A percentile compares a stretch with the other conserved stretches of the same genome.
These are phyloP conservation scores for Arachis monticola DNA, from an alignment of 331 rosid genomes.

Conservation along the genomic window DNA sequence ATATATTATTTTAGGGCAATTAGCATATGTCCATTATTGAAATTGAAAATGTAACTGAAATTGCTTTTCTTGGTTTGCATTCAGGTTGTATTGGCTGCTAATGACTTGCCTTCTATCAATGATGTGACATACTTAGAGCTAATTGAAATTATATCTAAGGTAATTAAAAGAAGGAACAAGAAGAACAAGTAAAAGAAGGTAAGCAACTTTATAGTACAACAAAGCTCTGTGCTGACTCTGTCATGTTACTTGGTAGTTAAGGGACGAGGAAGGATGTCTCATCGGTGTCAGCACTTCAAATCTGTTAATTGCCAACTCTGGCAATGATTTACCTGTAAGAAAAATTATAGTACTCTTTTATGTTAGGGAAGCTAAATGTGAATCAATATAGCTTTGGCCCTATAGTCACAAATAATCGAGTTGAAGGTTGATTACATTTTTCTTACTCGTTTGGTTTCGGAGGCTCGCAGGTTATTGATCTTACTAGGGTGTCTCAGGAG, in stretches of 20 bases:
- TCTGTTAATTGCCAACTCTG: slow-evolving; percentile 80
- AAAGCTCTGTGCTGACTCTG: slow-evolving; percentile 36
- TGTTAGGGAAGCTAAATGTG: neutral
- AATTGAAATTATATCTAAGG: slow-evolving; percentile 63
- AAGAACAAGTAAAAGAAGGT: slow-evolving; percentile 46
- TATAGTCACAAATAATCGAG: neutral
- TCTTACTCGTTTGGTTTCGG: slow-evolving; percentile 26
- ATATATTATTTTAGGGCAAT: slow-evolving; percentile 3
- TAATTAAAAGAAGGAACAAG: neutral
- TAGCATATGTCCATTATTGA: slow-evolving; percentile 12
- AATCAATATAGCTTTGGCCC: neutral
- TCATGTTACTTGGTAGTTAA: slow-evolving; percentile 61
- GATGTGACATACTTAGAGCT: slow-evolving; percentile 85
- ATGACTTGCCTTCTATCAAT: slow-evolving; percentile 90
- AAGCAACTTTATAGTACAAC: neutral
- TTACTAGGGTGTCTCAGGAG: slow-evolving; percentile 73
- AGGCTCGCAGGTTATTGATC: slow-evolving; percentile 76
- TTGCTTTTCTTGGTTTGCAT: slow-evolving; percentile 17
- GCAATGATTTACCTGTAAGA: slow-evolving; percentile 93
- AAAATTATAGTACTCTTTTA: slow-evolving; percentile 12
- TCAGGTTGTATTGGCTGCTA: slow-evolving; percentile 95
- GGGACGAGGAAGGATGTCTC: slow-evolving; percentile 70
- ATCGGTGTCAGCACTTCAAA: slow-evolving; percentile 76
- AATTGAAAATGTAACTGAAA: slow-evolving; percentile 3
- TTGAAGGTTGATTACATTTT: neutral